These are phyloP conservation scores for Clathrospora elynae DNA, from an alignment of 2,329 filamentous ascomycete genomes.

Conservation along the genomic window DNA sequence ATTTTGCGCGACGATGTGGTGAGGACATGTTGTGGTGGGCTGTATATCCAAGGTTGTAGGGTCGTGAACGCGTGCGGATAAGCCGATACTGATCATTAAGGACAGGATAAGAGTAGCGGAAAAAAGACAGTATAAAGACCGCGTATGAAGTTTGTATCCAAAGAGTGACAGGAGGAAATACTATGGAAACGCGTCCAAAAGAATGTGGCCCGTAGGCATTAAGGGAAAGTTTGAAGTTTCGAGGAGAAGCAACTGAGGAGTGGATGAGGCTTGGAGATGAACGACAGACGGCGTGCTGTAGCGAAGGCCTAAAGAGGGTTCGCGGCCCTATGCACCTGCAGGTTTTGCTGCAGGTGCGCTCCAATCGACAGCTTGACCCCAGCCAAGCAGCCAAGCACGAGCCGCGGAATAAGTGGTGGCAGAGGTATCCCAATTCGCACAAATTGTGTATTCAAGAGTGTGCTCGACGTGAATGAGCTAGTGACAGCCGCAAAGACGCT, in stretches of 20 bases:
- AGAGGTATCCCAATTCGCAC: slow-evolving; percentile 21
- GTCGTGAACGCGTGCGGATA: slow-evolving; percentile 28
- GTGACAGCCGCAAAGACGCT: too few relatives aligned
- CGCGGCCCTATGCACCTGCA: slow-evolving; percentile 33
- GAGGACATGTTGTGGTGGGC: slow-evolving; percentile 43
- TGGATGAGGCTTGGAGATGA: slow-evolving; percentile 40
- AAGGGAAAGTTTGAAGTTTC: slow-evolving; percentile 37
- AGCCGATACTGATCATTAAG: slow-evolving; percentile 42
- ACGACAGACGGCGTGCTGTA: slow-evolving; percentile 23
- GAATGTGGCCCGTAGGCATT: slow-evolving; percentile 46
- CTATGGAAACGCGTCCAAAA: slow-evolving; percentile 46
- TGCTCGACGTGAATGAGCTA: neutral
- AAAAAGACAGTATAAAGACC: slow-evolving; percentile 25
- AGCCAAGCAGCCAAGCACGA: slow-evolving; percentile 35
- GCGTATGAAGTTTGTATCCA: slow-evolving; percentile 30
- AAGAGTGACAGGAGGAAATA: slow-evolving; percentile 42
- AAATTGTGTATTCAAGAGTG: slow-evolving; percentile 14
- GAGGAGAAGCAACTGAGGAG: slow-evolving; percentile 35
- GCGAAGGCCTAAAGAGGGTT: slow-evolving; percentile 34
- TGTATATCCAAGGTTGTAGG: slow-evolving; percentile 29
- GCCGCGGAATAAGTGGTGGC: slow-evolving; percentile 25
- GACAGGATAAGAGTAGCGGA: slow-evolving; percentile 22
- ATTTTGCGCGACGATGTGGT: slow-evolving; percentile 31
- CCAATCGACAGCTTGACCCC: slow-evolving; percentile 38
- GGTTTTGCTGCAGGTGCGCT: slow-evolving; percentile 39